phyloP scores from a whole-genome alignment of 139 green algal species.

The Picochlorum sp. region DNA sequence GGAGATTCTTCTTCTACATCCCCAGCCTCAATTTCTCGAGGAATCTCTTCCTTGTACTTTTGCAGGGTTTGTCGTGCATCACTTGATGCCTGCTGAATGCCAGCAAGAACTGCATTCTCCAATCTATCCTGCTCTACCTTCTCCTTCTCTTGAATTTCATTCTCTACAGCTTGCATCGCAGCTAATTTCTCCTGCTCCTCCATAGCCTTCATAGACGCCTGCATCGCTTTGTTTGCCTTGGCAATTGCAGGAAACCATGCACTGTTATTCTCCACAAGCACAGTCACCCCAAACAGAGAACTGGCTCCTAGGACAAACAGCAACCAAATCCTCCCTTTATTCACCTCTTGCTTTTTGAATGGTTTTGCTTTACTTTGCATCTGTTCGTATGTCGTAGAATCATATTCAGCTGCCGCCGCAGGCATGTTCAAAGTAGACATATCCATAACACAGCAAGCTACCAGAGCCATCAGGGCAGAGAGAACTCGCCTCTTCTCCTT shows the following conservation, averaged over 20 bases:
- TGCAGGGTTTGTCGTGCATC: neutral
- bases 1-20: conserved; percentile 1
- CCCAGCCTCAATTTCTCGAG: neutral
- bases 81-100: conserved; percentile 10
- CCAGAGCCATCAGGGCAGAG: too few species aligned
- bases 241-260: conserved; percentile 66
- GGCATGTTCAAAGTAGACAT: too few species aligned
- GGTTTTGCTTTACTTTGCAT: conserved; percentile 39
- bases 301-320: conserved; percentile 54
- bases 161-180: conserved; percentile 14
- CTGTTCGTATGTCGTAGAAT: conserved; percentile 1
- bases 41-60: neutral
- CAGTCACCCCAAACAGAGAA: conserved; percentile 48
- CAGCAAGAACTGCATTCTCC: conserved; percentile 16
- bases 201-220: conserved; percentile 15
- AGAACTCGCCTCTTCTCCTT: too few species aligned
- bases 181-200: conserved; percentile 16
- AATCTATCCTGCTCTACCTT: conserved; percentile 10
- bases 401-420: too few species aligned
- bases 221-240: conserved; percentile 62
- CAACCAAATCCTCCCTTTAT: conserved; percentile 63
- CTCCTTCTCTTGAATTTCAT: conserved; percentile 12
- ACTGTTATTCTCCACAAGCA: conserved; percentile 63
- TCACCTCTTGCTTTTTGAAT: conserved; percentile 44
- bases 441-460: too few species aligned